Evolutionary conservation across 805 yeast genomes (phyloP), one percentile per base, ranked within the genome.

Genomic region (Sugiyamaella marilandica): DNA sequence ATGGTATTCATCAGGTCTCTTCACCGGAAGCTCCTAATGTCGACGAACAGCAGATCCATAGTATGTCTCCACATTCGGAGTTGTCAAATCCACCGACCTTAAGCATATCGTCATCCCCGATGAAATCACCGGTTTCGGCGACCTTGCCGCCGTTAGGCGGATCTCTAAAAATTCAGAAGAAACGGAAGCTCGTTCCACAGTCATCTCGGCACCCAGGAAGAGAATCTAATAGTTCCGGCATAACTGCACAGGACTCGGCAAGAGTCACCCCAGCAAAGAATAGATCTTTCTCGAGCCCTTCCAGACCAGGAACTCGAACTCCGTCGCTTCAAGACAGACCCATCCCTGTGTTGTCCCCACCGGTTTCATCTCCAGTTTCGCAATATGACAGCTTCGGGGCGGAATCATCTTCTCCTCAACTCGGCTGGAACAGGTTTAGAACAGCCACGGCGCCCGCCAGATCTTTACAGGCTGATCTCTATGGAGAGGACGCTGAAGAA

Each of bases 281-380:
- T 35, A 45, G 64, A n/a, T 55, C 62, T 2, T 49, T 59, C 19
- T 52, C 62, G 1, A 46, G 56, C 11, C 63, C 63, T 2, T 18
- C 52, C 29, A 16, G 52, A 18, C 14, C 26, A 16, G 54, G 50
- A 32, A n/a, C 41, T 35, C 47, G 65, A n/a, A 60, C 65, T n/a
- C 66, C 66, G n/a, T 62, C 65, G 16, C 49, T 63, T 24, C 54
- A 51, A 14, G 66, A 63, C 39, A 34, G 56, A 37, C 66, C 65
- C 9, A 59, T 64, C 21, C 67, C 66, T 7, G 59, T 57, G 10
- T 53, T 63, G 7, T 51, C 65, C 2, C 64, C 65, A 16, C 65
- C 64, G 24, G 36, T 41, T 10, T 13, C 47, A 4, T 41, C 39
- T 11, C 51, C 47, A 19, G 35, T 19, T 16, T n/a, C 33, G 18